Evolutionary conservation across 345 rosid genomes (phyloP).

Genomic region (Pugionium cornutum): DNA sequence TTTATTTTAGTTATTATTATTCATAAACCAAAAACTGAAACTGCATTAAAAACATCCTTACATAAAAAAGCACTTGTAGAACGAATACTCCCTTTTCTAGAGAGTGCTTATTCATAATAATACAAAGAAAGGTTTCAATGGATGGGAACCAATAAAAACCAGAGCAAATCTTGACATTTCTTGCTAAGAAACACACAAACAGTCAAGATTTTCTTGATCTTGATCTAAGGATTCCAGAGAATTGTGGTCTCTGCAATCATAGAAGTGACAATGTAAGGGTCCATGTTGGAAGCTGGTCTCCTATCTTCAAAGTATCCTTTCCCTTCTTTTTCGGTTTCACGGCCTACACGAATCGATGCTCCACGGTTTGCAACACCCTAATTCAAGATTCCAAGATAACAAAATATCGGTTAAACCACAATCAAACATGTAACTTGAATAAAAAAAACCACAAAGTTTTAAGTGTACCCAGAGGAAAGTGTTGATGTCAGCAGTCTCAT

Average conservation of each 20-base stretch:
- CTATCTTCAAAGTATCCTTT: slow-evolving; percentile 88
- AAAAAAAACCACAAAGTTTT: not conserved
- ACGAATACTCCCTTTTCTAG: not conserved
- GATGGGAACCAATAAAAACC: not conserved
- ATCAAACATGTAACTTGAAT: not conserved
- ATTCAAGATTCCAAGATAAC: slow-evolving; percentile 6
- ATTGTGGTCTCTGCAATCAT: slow-evolving; percentile 88
- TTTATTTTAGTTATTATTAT: too few relatives aligned
- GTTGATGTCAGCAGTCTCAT: slow-evolving; percentile 84
- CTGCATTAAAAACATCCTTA: too few relatives aligned
- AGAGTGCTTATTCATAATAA: not conserved
- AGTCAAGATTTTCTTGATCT: slow-evolving; percentile 6
- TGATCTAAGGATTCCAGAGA: slow-evolving; percentile 51
- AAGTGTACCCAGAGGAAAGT: slow-evolving; percentile 66
- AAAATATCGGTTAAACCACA: too few relatives aligned
- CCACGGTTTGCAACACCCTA: slow-evolving; percentile 91
- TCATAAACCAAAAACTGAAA: too few relatives aligned
- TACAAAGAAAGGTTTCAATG: slow-evolving; percentile 9
- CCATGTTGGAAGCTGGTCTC: slow-evolving; percentile 93
- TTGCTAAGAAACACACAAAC: slow-evolving; percentile 28
- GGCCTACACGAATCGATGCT: slow-evolving; percentile 78
- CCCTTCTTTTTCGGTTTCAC: slow-evolving; percentile 70
- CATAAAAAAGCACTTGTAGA: not conserved
- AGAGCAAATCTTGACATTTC: slow-evolving; percentile 27
- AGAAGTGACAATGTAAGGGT: slow-evolving; percentile 83